Conservation (phyloP, 164 flowering plant genomes). For the Amborella trichopoda region DNA sequence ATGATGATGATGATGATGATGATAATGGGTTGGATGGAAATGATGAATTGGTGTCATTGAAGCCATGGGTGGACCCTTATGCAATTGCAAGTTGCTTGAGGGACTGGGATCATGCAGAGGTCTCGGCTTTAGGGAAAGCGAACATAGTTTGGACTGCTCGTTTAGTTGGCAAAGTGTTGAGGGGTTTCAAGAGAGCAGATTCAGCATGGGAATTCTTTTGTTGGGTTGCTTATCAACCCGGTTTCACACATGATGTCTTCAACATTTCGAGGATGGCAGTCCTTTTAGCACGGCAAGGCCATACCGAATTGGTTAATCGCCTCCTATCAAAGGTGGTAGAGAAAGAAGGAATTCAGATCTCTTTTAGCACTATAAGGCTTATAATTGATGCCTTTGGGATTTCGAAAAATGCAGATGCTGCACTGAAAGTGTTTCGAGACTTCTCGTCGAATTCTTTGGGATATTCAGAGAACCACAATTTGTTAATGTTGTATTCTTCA, state of each 20-base stretch:
- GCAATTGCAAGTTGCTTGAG: conserved; percentile 69
- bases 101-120: conserved; percentile 57
- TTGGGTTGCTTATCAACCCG: conserved; percentile 85
- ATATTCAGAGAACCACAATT: conserved; percentile 27
- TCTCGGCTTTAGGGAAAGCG: conserved; percentile 50
- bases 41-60: conserved; percentile 27
- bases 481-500: conserved; percentile 64
- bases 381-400: conserved; percentile 70
- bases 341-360: conserved; percentile 50
- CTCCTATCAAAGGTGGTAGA: conserved; percentile 41
- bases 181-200: conserved; percentile 55
- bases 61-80: conserved; percentile 88
- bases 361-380: conserved; percentile 54
- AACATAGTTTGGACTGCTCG: conserved; percentile 73
- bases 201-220: conserved; percentile 87
- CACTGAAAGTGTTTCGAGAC: conserved; percentile 54
- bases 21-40: conserved; percentile 5
- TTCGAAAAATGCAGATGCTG: conserved; percentile 72
- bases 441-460: conserved; percentile 29
- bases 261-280: conserved; percentile 68
- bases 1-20: conserved; percentile 20
- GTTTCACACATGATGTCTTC: conserved; percentile 64
- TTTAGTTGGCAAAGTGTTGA: conserved; percentile 72
- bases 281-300: conserved; percentile 58
- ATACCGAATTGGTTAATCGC: conserved; percentile 44